Evolutionary conservation across 768 basidiomycete genomes (phyloP).

Genomic region (Auricularia heimuer): DNA sequence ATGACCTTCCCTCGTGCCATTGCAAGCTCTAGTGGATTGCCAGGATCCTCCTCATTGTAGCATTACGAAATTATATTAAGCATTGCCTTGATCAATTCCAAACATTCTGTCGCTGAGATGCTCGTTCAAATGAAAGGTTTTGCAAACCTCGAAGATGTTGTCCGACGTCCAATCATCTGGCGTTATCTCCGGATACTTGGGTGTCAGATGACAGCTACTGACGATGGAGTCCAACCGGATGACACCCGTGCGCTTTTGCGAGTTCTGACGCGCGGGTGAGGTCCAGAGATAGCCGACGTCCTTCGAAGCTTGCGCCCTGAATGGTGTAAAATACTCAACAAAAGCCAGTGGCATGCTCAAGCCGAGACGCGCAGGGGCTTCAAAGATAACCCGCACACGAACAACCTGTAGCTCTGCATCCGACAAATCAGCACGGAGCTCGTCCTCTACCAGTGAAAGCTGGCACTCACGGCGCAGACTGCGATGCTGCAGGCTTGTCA

Average conservation of each 20-base stretch:
- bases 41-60: too few species aligned
- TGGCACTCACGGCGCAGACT: background rate
- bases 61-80: too few species aligned
- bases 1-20: too few species aligned
- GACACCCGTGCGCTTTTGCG: background rate
- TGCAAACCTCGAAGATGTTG: too few species aligned
- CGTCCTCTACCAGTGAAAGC: too few species aligned
- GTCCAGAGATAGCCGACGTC: background rate
- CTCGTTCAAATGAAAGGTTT: too few species aligned
- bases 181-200: background rate
- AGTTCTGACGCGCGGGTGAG: background rate
- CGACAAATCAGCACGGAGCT: too few species aligned
- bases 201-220: background rate
- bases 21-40: too few species aligned
- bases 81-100: too few species aligned
- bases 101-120: too few species aligned
- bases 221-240: background rate
- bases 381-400: constrained; percentile 8
- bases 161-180: too few species aligned
- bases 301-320: background rate
- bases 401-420: constrained; percentile 10
- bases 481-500: background rate
- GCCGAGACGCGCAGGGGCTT: background rate
- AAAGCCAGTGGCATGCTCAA: constrained; percentile 14
- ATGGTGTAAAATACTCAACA: constrained; percentile 17